phyloP scores from a whole-genome alignment of 192 early-diverging fungal genomes.

The Lobosporangium transversale region DNA sequence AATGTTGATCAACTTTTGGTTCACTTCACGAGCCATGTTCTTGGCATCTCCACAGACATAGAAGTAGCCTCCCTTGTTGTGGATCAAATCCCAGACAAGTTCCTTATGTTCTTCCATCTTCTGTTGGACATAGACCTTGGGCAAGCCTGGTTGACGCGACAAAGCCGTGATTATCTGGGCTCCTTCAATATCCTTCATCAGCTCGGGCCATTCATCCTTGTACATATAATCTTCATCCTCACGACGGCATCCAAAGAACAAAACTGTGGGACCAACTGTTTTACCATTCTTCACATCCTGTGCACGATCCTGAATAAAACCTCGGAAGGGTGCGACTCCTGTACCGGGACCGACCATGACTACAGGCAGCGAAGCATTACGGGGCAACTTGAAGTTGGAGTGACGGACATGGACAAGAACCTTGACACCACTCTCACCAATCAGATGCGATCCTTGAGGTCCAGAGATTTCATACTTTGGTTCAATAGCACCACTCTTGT shows the following conservation, averaged over 20 bases:
- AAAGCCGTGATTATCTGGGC: constrained; percentile 90
- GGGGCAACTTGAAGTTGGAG: constrained; percentile 91
- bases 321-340: constrained; percentile 98
- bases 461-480: constrained; percentile 56
- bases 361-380: constrained; percentile 79
- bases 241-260: constrained; percentile 96
- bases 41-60: constrained; percentile 98
- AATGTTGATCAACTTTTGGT: constrained; percentile 71
- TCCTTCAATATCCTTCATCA: constrained; percentile 70
- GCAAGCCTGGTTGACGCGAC: constrained; percentile 76
- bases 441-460: constrained; percentile 51
- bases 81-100: constrained; percentile 84
- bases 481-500: constrained; percentile 40
- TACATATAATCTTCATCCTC: constrained; percentile 92
- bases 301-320: constrained; percentile 92
- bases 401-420: constrained; percentile 90
- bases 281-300: constrained; percentile 66
- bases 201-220: constrained; percentile 75
- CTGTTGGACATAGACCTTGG: constrained; percentile 98
- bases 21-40: constrained; percentile 94
- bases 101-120: constrained; percentile 77
- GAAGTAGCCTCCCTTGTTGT: constrained; percentile 77
- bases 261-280: constrained; percentile 81
- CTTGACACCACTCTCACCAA: constrained; percentile 57
- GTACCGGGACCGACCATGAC: constrained; percentile 99